Conservation (phyloP, 257 asterid species). For the Gentiana dahurica region DNA sequence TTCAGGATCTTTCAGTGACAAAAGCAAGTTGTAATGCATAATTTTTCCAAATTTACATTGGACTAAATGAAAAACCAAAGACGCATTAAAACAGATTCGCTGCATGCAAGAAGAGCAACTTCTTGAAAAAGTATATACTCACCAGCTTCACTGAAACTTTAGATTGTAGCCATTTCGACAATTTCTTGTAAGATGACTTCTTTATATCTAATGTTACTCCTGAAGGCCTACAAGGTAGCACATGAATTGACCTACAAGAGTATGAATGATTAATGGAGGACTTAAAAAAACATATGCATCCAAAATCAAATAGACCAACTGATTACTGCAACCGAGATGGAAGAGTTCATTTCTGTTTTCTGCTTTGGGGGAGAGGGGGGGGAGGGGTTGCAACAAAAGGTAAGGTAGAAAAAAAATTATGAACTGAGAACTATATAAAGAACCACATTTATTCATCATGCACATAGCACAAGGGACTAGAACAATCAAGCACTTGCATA, state of each 20-base stretch:
- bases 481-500: slow-evolving; percentile 11
- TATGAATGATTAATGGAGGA: slow-evolving; percentile 14
- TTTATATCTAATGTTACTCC: slow-evolving; percentile 73
- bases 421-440: not conserved
- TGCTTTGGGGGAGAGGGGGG: too few relatives aligned
- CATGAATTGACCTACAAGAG: slow-evolving; percentile 75
- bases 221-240: slow-evolving; percentile 82
- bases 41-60: too few relatives aligned
- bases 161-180: slow-evolving; percentile 93
- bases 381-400: not conserved
- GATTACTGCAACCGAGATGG: too few relatives aligned
- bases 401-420: not conserved
- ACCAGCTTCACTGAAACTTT: slow-evolving; percentile 68
- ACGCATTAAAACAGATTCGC: too few relatives aligned
- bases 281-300: not conserved
- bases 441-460: not conserved
- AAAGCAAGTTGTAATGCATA: too few relatives aligned
- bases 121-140: slow-evolving; percentile 4
- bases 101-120: too few relatives aligned
- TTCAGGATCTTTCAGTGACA: too few relatives aligned
- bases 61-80: too few relatives aligned
- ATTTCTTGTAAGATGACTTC: slow-evolving; percentile 89
- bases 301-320: not conserved
- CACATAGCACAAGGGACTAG: not conserved
- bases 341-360: too few relatives aligned